Percentiles rank a stretch among this genome's conserved stretches.
Conservation (phyloP, 768 basidiomycete species). For the Jaapia argillacea region DNA sequence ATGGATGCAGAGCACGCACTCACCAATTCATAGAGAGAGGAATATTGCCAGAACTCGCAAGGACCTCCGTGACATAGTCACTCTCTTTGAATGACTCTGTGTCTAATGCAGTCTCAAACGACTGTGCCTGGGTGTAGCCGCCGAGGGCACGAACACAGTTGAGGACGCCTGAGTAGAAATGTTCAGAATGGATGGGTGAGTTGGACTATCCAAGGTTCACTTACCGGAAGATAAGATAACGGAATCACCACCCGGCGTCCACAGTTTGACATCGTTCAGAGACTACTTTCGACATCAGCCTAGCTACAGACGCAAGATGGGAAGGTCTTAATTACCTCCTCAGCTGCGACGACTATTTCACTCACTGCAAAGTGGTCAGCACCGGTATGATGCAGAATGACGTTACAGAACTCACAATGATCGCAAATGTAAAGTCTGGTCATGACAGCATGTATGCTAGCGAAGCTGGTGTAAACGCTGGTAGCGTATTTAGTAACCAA, state of each 20-base stretch:
- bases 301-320: not conserved
- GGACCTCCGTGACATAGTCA: slow-evolving; percentile 37
- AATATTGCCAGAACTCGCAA: slow-evolving; percentile 34
- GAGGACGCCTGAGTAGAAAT: slow-evolving; percentile 39
- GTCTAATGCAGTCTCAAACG: slow-evolving; percentile 46
- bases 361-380: slow-evolving; percentile 29
- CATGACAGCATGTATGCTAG: slow-evolving; percentile 42
- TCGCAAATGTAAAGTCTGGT: slow-evolving; percentile 52
- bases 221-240: slow-evolving; percentile 44
- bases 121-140: slow-evolving; percentile 42
- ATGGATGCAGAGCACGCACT: slow-evolving; percentile 11
- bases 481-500: too few species aligned
- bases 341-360: slow-evolving; percentile 44
- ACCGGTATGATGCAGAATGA: not conserved
- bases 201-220: too few species aligned
- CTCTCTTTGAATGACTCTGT: slow-evolving; percentile 48
- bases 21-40: slow-evolving; percentile 53
- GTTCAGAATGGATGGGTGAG: too few species aligned
- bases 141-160: slow-evolving; percentile 57
- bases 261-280: slow-evolving; percentile 42
- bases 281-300: slow-evolving; percentile 26
- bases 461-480: slow-evolving; percentile 56
- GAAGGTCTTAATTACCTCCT: slow-evolving; percentile 38
- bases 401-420: slow-evolving; percentile 33
- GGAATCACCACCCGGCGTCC: slow-evolving; percentile 45